A percentile compares a stretch with the other conserved stretches of the same genome.
phyloP scores from a whole-genome alignment of 176 grass and related monocot species.

The Neostapfia colusana region DNA sequence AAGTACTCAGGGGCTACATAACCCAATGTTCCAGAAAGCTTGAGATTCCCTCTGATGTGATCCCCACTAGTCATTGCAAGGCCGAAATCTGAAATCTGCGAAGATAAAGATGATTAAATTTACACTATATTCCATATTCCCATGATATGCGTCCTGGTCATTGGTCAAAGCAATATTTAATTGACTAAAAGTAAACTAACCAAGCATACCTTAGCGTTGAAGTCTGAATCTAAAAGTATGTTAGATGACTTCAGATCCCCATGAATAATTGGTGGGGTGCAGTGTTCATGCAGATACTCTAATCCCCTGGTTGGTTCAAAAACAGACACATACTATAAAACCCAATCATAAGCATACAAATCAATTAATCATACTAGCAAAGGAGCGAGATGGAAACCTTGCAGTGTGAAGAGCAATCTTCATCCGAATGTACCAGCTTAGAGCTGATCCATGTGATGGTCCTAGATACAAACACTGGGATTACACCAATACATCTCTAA shows the following conservation, averaged over 20 bases:
- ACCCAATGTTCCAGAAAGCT: conserved; percentile 80
- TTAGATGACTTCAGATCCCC: conserved; percentile 97
- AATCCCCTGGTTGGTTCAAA: conserved; percentile 73
- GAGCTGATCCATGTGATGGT: conserved; percentile 76
- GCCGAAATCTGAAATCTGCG: conserved; percentile 97
- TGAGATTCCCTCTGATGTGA: conserved; percentile 69
- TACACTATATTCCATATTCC: not conserved
- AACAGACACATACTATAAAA: conserved; percentile 37
- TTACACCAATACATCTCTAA: conserved; percentile 9
- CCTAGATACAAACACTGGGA: conserved; percentile 46
- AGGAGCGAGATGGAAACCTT: conserved; percentile 56
- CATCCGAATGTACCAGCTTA: conserved; percentile 89
- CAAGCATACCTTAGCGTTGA: conserved; percentile 78
- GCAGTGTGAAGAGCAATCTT: conserved; percentile 97
- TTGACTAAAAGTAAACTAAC: conserved; percentile 27
- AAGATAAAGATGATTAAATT: not conserved
- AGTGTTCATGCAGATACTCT: conserved; percentile 95
- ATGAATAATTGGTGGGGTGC: conserved; percentile 79
- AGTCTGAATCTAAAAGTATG: conserved; percentile 91
- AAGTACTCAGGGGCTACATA: conserved; percentile 97
- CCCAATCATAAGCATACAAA: conserved; percentile 7
- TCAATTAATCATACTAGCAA: not conserved
- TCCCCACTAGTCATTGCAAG: conserved; percentile 72
- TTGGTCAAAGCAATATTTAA: conserved; percentile 29
- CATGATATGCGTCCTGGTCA: not conserved